Base-by-base conservation (phyloP, 2,329 filamentous ascomycete species). In the Beauveria scarabaeidicola region DNA sequence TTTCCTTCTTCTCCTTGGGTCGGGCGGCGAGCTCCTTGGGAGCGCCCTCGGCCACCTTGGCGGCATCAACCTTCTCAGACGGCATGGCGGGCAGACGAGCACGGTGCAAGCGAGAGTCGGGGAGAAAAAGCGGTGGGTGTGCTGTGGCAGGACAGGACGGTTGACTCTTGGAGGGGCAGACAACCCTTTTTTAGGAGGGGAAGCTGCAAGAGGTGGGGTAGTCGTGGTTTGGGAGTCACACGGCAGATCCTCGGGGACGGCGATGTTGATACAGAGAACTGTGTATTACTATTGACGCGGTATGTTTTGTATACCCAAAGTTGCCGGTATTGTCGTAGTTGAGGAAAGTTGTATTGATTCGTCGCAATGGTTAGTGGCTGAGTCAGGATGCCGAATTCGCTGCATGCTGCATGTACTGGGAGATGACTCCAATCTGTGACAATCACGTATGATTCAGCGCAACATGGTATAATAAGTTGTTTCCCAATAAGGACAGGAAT, bases 11-110 rank as follows among this genome's bases (percentile, higher is more conserved):
- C 55, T 73, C 69, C 63, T 75, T 75, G 57, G 73, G 72, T 25
- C 70, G 69, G 47, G 68, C 70, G 43, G 73, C 69, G 21, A 75
- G 67, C 50, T 64, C 68, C 65, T 74, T 63, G 21, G 70, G 64
- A 58, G 69, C 69, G 47, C 69, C 70, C 63, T 72, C 72, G 25
- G 65, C 69, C 64, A 67, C 66, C 63, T 74, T 70, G 43, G 71
- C 65, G 58, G 64, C 67, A 57, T 70, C 72, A 65, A 65, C 69
- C 69, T 70, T 70, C 64, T 73, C 72, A 62, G 73, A 72, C 66
- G 71, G 71, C 73, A 75, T 75, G 64, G 63, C 47, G 51, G 19
- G 41, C 54, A 41, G 63, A 65, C 64, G 66, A 65, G 64, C 66
- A 64, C 66, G 66, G 63, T 65, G 65, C 63, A 64, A 64, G 25